phyloP scores from a whole-genome alignment of 2,329 filamentous ascomycete species.

The Xylariaceae sp. region DNA sequence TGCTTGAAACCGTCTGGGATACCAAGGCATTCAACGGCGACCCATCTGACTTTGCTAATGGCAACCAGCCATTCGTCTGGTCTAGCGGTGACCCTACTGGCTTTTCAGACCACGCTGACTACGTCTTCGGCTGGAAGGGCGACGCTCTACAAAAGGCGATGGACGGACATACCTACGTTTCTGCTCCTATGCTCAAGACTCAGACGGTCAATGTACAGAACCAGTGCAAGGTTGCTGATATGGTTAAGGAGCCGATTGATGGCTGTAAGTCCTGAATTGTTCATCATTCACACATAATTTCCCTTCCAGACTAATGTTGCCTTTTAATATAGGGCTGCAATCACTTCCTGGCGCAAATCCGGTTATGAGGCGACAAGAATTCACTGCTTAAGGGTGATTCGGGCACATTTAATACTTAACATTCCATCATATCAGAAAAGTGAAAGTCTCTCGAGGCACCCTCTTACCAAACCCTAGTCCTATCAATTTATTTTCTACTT shows the following conservation, averaged over 20 bases:
- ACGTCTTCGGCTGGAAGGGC: constrained; percentile 52
- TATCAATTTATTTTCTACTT: too few species aligned
- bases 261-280: constrained; percentile 40
- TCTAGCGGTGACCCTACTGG: constrained; percentile 46
- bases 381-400: constrained; percentile 13
- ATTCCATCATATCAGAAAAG: too few species aligned
- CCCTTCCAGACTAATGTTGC: constrained; percentile 13
- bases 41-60: constrained; percentile 33
- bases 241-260: constrained; percentile 36
- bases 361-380: constrained; percentile 18
- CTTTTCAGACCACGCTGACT: constrained; percentile 49
- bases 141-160: constrained; percentile 49
- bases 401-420: too few species aligned
- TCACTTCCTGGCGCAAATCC: constrained; percentile 30
- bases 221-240: constrained; percentile 37
- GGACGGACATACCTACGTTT: constrained; percentile 44
- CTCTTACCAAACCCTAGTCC: too few species aligned
- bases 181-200: constrained; percentile 37
- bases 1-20: constrained; percentile 48
- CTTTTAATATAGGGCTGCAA: constrained; percentile 28
- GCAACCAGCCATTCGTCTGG: constrained; percentile 46
- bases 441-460: too few species aligned
- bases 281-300: too few species aligned
- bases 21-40: constrained; percentile 34
- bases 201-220: constrained; percentile 36